Evolutionary conservation across 805 yeast genomes (phyloP), one percentile per base, ranked within the genome.

Genomic region (Candida maltosa): DNA sequence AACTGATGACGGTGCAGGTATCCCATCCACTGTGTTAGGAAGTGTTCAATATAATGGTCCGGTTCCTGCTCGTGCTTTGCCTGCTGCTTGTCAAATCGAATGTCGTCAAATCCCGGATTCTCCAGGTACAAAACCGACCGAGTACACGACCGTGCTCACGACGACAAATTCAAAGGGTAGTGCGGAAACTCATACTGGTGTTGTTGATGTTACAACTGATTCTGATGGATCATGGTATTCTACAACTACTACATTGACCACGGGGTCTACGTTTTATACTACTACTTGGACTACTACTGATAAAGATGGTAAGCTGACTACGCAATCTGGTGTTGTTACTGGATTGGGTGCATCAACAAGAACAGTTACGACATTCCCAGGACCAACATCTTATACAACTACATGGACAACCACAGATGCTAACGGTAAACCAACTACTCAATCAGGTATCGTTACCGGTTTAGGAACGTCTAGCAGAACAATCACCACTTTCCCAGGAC

Each of bases 61-160:
- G 12, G 44, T 51, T 10, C 54, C 51, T 21, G 41, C 47, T 34
- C 39, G 49, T 20, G 46, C 38, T 18, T 40, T 51, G 31, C 56
- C 56, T 26, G 26, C 48, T n/a, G 25, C 40, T 32, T 51, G 56
- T 46, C 40, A 39, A 20, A 40, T 39, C 11, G 36, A 37, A 11
- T 51, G 56, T 46, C 23, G 32, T 20, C 32, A 32, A 12, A 35
- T 45, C 26, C 53, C 49, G 24, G 32, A 35, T 16, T 26, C 42
- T 32, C 51, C 51, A 33, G 44, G 40, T 24, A 39, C 40, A 15
- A 37, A 27, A 16, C 35, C 35, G 50, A n/a, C 44, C 15, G 42
- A 36, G 14, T 44, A 37, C 37, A 47, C 53, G 21, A 41, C 50
- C 6, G 33, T 45, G 7, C 32, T 32, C 19, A 23, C 46, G 2